Conservation (phyloP, 805 yeast genomes). For the Candida golubevii region DNA sequence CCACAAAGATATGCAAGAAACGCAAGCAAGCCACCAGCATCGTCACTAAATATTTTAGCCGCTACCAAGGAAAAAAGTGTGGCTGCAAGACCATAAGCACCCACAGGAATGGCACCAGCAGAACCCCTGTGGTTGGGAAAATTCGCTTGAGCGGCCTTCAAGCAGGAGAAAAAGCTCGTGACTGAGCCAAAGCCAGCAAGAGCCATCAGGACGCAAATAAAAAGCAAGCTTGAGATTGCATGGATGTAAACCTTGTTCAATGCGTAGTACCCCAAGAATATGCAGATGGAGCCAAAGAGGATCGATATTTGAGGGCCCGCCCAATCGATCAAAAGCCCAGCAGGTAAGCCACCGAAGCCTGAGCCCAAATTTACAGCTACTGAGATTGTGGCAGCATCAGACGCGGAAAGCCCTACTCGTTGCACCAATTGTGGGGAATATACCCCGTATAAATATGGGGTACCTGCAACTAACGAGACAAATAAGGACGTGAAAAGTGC, state of each 20-base stretch:
- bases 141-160: slow-evolving; percentile 56
- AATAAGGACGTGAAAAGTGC: slow-evolving; percentile 34
- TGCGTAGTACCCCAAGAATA: slow-evolving; percentile 51
- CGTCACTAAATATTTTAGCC: slow-evolving; percentile 46
- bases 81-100: slow-evolving; percentile 69
- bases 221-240: slow-evolving; percentile 33
- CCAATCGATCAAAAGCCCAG: slow-evolving; percentile 63
- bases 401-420: slow-evolving; percentile 52
- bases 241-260: slow-evolving; percentile 45
- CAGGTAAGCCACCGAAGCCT: slow-evolving; percentile 65
- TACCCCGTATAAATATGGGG: slow-evolving; percentile 71
- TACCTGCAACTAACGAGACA: slow-evolving; percentile 66
- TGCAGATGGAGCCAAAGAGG: slow-evolving; percentile 50
- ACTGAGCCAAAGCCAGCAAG: slow-evolving; percentile 65
- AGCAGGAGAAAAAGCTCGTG: slow-evolving; percentile 53
- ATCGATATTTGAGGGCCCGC: slow-evolving; percentile 54
- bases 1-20: slow-evolving; percentile 57
- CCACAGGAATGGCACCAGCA: slow-evolving; percentile 65
- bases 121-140: slow-evolving; percentile 69
- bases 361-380: slow-evolving; percentile 56
- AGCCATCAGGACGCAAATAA: slow-evolving; percentile 47
- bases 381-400: slow-evolving; percentile 62
- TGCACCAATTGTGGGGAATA: slow-evolving; percentile 68
- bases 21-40: slow-evolving; percentile 51
- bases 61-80: slow-evolving; percentile 57